These are phyloP conservation scores for Verticillium nubilum DNA, from an alignment of 2,329 filamentous ascomycete genomes.

Conservation along the genomic window DNA sequence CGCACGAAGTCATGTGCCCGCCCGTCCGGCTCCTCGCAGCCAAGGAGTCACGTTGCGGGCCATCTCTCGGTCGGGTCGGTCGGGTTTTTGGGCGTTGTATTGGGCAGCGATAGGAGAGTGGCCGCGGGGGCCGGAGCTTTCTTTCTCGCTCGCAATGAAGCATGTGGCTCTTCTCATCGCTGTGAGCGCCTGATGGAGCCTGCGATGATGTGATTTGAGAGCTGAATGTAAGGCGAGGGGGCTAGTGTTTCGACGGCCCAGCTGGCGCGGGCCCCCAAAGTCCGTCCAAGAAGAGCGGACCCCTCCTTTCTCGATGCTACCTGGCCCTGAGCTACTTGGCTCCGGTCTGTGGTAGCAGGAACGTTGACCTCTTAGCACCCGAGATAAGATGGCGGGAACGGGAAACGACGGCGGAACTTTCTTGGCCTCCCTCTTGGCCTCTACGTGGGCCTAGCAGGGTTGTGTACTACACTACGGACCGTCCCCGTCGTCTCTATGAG, in stretches of 20 bases:
- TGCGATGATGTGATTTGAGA: slow-evolving; percentile 6
- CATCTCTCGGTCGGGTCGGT: neutral
- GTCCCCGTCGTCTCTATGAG: slow-evolving; percentile 1
- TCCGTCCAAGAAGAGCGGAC: too few relatives aligned
- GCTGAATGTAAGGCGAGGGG: slow-evolving; percentile 13
- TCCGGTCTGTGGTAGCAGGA: too few relatives aligned
- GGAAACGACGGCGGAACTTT: neutral
- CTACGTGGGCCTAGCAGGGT: too few relatives aligned
- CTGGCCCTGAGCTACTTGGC: neutral
- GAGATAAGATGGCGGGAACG: neutral
- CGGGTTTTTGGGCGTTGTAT: slow-evolving; percentile 1
- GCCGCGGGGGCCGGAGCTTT: neutral
- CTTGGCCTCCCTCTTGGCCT: neutral
- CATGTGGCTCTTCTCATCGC: neutral
- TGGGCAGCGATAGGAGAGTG: slow-evolving; percentile 7
- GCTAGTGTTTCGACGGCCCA: slow-evolving; percentile 4
- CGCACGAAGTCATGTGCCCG: slow-evolving; percentile 9
- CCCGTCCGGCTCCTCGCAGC: neutral
- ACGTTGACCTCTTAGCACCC: neutral
- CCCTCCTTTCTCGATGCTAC: too few relatives aligned
- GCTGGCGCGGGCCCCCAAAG: neutral
- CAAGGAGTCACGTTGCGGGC: neutral
- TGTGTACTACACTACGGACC: neutral
- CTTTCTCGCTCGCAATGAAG: neutral
- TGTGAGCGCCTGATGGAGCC: neutral